phyloP scores from a whole-genome alignment of 352 stramenopile species.

The Hyaloperonospora arabidopsidis region DNA sequence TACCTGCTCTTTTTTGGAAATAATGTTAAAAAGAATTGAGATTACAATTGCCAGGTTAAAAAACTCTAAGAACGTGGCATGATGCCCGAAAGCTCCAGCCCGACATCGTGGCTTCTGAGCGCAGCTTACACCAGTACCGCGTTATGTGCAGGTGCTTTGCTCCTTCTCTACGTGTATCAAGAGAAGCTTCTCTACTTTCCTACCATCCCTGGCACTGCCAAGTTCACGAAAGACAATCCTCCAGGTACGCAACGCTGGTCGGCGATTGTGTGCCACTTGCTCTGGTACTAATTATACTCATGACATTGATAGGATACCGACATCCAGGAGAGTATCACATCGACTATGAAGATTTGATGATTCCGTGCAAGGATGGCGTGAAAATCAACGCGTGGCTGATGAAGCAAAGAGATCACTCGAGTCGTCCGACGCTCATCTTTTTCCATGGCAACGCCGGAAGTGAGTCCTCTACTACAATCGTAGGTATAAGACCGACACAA shows the following conservation, averaged over 20 bases:
- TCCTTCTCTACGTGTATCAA: conserved; percentile 78
- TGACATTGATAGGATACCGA: conserved; percentile 58
- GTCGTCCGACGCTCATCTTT: conserved; percentile 87
- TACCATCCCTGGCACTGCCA: conserved; percentile 64
- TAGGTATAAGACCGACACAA: not conserved
- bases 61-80: not conserved
- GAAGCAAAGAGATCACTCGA: conserved; percentile 56
- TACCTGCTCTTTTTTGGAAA: not conserved
- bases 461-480: conserved; percentile 20
- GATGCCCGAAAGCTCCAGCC: conserved; percentile 42
- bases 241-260: conserved; percentile 27
- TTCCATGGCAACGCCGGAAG: conserved; percentile 93
- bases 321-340: conserved; percentile 81
- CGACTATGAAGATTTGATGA: conserved; percentile 86
- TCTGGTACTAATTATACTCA: conserved; percentile 5
- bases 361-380: conserved; percentile 76
- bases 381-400: conserved; percentile 90
- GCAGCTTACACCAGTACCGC: conserved; percentile 52
- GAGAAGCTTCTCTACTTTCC: conserved; percentile 82
- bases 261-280: not conserved
- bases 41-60: not conserved
- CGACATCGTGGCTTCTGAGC: conserved; percentile 54
- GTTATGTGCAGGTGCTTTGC: conserved; percentile 45
- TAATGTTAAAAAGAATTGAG: not conserved
- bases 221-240: conserved; percentile 77